phyloP scores from a whole-genome alignment of 495 filamentous ascomycete genomes.

The Emericellopsis terricola region DNA sequence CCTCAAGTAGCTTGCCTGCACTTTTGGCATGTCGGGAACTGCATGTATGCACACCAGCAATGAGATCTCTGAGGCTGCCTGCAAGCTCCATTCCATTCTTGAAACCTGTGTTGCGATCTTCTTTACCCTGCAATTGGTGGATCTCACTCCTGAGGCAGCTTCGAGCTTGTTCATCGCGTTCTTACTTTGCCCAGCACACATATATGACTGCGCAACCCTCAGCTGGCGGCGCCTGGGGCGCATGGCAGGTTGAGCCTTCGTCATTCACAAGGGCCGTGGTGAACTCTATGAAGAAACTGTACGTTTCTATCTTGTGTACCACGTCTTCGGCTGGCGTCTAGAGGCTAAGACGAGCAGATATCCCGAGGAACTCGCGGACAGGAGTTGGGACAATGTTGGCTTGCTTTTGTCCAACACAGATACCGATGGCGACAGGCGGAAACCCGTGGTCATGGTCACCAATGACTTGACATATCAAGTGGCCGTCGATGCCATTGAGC shows the following conservation, averaged over 20 bases:
- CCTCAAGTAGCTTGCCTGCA: too few relatives aligned
- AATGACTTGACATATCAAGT: constrained; percentile 82
- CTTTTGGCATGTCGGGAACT: too few relatives aligned
- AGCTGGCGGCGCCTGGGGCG: constrained; percentile 3
- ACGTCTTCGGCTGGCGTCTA: constrained; percentile 1
- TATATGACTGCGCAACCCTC: too few relatives aligned
- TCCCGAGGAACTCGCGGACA: constrained; percentile 74
- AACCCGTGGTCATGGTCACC: constrained; percentile 49
- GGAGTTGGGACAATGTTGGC: constrained; percentile 74
- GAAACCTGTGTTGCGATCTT: too few relatives aligned
- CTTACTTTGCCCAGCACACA: too few relatives aligned
- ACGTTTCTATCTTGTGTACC: constrained; percentile 14
- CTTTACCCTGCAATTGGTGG: too few relatives aligned
- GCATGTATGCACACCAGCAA: too few relatives aligned
- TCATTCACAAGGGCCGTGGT: constrained; percentile 68
- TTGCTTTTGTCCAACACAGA: constrained; percentile 18
- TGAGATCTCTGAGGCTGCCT: too few relatives aligned
- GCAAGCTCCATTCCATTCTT: too few relatives aligned
- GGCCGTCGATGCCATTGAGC: constrained; percentile 74
- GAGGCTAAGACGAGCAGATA: constrained; percentile 37
- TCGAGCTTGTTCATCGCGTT: too few relatives aligned
- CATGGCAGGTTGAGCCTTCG: constrained; percentile 6
- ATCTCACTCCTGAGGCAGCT: too few relatives aligned
- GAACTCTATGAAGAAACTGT: constrained; percentile 67
- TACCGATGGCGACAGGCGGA: not conserved